These are phyloP conservation scores for Laguncularia racemosa DNA, from an alignment of 345 rosid genomes.

Conservation along the genomic window DNA sequence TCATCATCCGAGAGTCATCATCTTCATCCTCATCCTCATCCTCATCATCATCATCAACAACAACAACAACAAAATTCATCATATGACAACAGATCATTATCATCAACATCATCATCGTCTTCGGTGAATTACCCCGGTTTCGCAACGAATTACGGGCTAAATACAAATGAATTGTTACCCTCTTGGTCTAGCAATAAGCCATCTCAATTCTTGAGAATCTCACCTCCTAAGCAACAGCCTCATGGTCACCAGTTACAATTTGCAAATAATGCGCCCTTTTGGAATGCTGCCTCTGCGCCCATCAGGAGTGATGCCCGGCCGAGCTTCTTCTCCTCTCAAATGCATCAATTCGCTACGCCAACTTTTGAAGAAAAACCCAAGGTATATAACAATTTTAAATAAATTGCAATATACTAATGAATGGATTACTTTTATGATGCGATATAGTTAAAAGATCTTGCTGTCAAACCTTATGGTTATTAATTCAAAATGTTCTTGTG, in stretches of 20 bases:
- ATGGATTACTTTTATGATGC: no score
- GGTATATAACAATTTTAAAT: constrained; percentile 16
- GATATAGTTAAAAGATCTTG: no score
- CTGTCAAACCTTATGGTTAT: no score
- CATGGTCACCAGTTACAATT: constrained; percentile 45
- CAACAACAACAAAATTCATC: no score
- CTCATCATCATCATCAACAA: no score
- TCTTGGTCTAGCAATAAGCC: constrained; percentile 45
- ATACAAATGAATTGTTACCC: constrained; percentile 29
- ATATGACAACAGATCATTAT: constrained; percentile 1
- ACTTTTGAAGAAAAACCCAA: constrained; percentile 29
- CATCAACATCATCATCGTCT: constrained; percentile 14
- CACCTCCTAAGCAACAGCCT: constrained; percentile 46
- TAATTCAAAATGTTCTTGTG: no score
- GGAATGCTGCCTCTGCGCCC: constrained; percentile 58
- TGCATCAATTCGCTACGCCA: constrained; percentile 33
- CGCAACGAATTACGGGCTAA: constrained; percentile 21
- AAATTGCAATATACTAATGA: neutral
- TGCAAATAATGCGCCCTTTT: constrained; percentile 86
- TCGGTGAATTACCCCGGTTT: constrained; percentile 19
- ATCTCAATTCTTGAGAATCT: constrained; percentile 51
- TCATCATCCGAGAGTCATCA: constrained; percentile 17
- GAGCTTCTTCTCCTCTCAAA: constrained; percentile 44
- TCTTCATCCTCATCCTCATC: no score
- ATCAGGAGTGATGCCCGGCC: constrained; percentile 50